Percentiles rank a stretch among this genome's conserved stretches.
These are phyloP conservation scores for Kwoniella shivajii DNA, from an alignment of 1,284 basidiomycete species.

Conservation along the genomic window DNA sequence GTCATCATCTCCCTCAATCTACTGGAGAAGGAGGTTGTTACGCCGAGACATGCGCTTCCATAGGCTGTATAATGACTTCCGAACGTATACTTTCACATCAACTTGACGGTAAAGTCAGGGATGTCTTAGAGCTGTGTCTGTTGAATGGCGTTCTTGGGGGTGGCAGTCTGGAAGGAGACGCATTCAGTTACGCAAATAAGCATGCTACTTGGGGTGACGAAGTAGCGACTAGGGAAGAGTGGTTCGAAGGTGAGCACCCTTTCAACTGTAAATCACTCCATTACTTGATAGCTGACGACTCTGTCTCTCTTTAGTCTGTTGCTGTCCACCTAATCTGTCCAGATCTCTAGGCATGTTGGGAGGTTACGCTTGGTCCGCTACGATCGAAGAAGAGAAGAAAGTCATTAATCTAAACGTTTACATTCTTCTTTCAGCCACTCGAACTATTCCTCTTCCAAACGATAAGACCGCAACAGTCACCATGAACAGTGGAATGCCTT, in stretches of 20 bases:
- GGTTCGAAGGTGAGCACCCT: slow-evolving; percentile 40
- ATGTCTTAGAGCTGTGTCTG: slow-evolving; percentile 36
- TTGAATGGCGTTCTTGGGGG: slow-evolving; percentile 41
- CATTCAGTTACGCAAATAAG: slow-evolving; percentile 43
- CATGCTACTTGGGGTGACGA: slow-evolving; percentile 38
- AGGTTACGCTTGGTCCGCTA: slow-evolving; percentile 38
- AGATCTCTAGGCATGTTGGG: slow-evolving; percentile 44
- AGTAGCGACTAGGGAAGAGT: slow-evolving; percentile 31
- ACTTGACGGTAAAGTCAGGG: slow-evolving; percentile 31
- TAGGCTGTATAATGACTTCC: slow-evolving; percentile 42
- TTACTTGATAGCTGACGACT: background rate
- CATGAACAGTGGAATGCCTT: slow-evolving; percentile 39
- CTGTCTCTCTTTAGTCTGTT: slow-evolving; percentile 30
- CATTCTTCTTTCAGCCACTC: slow-evolving; percentile 32
- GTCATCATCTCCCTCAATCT: slow-evolving; percentile 35
- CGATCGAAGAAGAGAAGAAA: slow-evolving; percentile 19
- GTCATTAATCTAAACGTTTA: slow-evolving; percentile 31
- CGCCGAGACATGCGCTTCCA: slow-evolving; percentile 43
- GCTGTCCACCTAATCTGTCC: slow-evolving; percentile 42
- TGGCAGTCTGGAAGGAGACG: slow-evolving; percentile 32
- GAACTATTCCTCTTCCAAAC: slow-evolving; percentile 30
- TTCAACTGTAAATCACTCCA: too few species aligned
- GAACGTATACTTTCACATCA: slow-evolving; percentile 35
- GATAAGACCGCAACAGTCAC: slow-evolving; percentile 24
- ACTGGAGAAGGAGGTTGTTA: slow-evolving; percentile 44